These are phyloP conservation scores for Takashimella koratensis DNA, from an alignment of 1,284 basidiomycete genomes.

Conservation along the genomic window DNA sequence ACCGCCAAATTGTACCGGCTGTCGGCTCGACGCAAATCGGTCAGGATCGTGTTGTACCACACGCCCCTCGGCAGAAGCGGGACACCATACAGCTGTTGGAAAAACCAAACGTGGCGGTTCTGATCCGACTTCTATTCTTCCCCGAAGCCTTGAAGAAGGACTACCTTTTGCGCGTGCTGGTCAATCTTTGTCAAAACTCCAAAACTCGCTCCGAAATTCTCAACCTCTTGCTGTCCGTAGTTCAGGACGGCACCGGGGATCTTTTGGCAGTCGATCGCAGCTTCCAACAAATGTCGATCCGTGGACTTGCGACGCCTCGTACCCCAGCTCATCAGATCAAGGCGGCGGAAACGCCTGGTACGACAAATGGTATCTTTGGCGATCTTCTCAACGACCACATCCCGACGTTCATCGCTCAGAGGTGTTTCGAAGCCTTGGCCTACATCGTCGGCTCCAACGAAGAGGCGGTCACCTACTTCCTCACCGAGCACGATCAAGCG, in stretches of 20 bases:
- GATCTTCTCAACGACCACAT: slow-evolving; percentile 75
- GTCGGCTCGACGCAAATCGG: neutral
- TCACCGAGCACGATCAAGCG: slow-evolving; percentile 86
- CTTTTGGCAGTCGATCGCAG: slow-evolving; percentile 87
- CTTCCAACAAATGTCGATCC: slow-evolving; percentile 85
- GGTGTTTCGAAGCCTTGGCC: slow-evolving; percentile 81
- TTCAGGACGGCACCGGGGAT: slow-evolving; percentile 93
- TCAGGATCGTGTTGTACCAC: slow-evolving; percentile 54
- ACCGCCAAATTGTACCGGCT: neutral
- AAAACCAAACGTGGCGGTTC: slow-evolving; percentile 80
- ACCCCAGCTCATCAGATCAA: slow-evolving; percentile 52
- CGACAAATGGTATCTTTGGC: slow-evolving; percentile 57
- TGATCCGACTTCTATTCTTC: slow-evolving; percentile 93
- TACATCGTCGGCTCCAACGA: slow-evolving; percentile 83
- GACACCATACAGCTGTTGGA: slow-evolving; percentile 95
- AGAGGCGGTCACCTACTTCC: slow-evolving; percentile 80
- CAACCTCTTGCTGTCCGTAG: slow-evolving; percentile 83
- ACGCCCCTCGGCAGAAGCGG: slow-evolving; percentile 48
- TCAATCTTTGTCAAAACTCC: slow-evolving; percentile 92
- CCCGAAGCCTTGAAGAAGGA: slow-evolving; percentile 86
- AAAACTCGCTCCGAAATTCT: slow-evolving; percentile 89
- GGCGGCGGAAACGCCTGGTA: slow-evolving; percentile 49
- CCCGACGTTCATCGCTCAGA: slow-evolving; percentile 85
- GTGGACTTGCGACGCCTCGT: slow-evolving; percentile 61
- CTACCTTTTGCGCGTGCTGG: slow-evolving; percentile 81